Conservation (phyloP, 2,329 filamentous ascomycete species). For the Rhynchosporium graminicola region DNA sequence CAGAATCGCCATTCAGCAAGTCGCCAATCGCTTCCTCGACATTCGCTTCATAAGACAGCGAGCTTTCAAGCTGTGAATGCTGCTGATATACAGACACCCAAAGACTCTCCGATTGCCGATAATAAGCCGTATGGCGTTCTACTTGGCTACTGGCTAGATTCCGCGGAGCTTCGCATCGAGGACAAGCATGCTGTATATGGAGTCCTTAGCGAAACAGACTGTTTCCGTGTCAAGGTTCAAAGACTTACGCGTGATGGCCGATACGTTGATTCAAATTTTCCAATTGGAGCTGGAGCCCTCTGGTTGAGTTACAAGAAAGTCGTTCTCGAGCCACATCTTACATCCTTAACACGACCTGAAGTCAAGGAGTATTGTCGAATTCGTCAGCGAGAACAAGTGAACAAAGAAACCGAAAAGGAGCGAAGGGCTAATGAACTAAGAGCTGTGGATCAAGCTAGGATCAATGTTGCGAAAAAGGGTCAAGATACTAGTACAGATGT, state of each 20-base stretch:
- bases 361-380: constrained; percentile 66
- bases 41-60: constrained; percentile 32
- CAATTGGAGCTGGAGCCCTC: constrained; percentile 57
- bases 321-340: constrained; percentile 57
- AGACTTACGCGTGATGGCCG: constrained; percentile 62
- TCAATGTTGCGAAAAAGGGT: constrained; percentile 27
- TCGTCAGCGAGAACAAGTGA: constrained; percentile 58
- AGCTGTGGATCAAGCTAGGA: constrained; percentile 33
- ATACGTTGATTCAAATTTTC: constrained; percentile 60
- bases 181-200: constrained; percentile 65
- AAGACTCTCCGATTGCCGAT: constrained; percentile 31
- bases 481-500: constrained; percentile 18
- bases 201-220: constrained; percentile 62
- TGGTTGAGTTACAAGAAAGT: constrained; percentile 67
- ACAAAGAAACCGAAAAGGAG: constrained; percentile 52
- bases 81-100: constrained; percentile 31
- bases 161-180: constrained; percentile 47
- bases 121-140: constrained; percentile 41
- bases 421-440: constrained; percentile 48
- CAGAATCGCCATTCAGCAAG: constrained; percentile 24
- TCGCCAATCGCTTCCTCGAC: constrained; percentile 34
- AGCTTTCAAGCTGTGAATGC: constrained; percentile 37
- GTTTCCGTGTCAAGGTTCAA: constrained; percentile 64
- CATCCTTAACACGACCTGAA: constrained; percentile 53
- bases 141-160: constrained; percentile 61